phyloP scores from a whole-genome alignment of 2,329 filamentous ascomycete genomes.

The Fusarium redolens region DNA sequence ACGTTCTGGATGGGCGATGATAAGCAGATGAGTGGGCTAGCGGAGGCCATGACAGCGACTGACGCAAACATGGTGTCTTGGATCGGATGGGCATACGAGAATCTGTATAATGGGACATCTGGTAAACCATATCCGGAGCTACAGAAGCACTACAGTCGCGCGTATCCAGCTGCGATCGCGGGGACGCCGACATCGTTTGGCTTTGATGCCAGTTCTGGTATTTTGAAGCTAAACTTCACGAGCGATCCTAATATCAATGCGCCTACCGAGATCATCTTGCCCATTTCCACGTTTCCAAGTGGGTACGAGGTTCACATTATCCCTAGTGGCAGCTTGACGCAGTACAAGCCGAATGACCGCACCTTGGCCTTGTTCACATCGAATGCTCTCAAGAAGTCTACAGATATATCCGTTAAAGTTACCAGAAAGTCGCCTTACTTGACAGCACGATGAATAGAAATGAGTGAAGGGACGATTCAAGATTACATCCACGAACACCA shows the following conservation, averaged over 20 bases:
- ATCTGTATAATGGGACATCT: background rate
- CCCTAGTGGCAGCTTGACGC: background rate
- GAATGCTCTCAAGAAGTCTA: too few relatives aligned
- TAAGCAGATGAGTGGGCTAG: background rate
- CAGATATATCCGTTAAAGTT: too few relatives aligned
- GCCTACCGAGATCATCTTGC: rapidly evolving
- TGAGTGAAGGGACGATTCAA: too few relatives aligned
- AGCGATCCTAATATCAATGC: rapidly evolving
- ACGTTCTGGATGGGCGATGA: background rate
- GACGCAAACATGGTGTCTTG: background rate
- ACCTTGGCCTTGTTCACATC: background rate
- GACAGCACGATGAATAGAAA: too few relatives aligned
- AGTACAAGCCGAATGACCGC: background rate
- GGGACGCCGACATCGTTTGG: rapidly evolving
- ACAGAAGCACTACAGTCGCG: background rate
- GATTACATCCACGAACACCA: too few relatives aligned
- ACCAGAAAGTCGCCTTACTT: too few relatives aligned
- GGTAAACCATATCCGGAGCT: background rate
- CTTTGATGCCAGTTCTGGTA: rapidly evolving
- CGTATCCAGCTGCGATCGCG: background rate
- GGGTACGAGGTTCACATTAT: rapidly evolving
- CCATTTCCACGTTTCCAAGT: rapidly evolving
- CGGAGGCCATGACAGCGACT: rapidly evolving
- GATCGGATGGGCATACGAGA: background rate
- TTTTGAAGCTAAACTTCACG: background rate